Evolutionary conservation across 495 filamentous ascomycete species (phyloP).

Genomic region (Pseudoneurospora amorphoporcata): DNA sequence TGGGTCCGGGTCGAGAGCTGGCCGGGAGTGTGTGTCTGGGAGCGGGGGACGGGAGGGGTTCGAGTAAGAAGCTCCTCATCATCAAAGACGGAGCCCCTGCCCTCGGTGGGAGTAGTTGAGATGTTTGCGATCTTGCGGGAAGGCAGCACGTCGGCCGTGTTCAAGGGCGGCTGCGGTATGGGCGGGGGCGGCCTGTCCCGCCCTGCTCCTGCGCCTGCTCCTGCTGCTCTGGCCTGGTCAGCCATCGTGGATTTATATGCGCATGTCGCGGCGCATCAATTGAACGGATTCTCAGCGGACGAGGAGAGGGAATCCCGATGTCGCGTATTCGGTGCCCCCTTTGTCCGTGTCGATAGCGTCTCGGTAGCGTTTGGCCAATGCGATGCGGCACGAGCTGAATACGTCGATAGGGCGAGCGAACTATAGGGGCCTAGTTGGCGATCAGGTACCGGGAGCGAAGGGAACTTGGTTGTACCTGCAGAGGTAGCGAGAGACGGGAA

Average conservation of each 20-base stretch:
- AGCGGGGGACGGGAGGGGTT: constrained; percentile 31
- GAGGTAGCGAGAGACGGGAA: background rate
- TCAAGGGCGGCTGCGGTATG: constrained; percentile 19
- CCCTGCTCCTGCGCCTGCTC: constrained; percentile 1
- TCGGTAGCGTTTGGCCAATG: background rate
- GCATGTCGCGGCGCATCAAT: constrained; percentile 18
- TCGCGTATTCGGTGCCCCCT: background rate
- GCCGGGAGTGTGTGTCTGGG: constrained; percentile 38
- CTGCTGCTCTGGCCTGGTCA: constrained; percentile 25
- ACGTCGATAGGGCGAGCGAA: background rate
- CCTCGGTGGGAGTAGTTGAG: constrained; percentile 6
- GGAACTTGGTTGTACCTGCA: background rate
- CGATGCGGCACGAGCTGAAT: background rate
- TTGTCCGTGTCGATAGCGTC: background rate
- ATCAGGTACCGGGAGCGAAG: background rate
- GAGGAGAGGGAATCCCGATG: background rate
- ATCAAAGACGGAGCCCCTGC: constrained; percentile 14
- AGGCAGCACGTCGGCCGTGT: constrained; percentile 26
- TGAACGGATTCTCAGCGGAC: background rate
- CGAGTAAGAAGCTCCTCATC: constrained; percentile 16
- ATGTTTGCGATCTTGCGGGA: constrained; percentile 31
- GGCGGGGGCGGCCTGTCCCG: constrained; percentile 12
- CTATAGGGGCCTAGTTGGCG: background rate
- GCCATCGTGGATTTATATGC: constrained; percentile 26
- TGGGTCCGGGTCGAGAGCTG: constrained; percentile 35